Base-by-base conservation (phyloP, 257 asterid genomes). In the Echites panduratus region DNA sequence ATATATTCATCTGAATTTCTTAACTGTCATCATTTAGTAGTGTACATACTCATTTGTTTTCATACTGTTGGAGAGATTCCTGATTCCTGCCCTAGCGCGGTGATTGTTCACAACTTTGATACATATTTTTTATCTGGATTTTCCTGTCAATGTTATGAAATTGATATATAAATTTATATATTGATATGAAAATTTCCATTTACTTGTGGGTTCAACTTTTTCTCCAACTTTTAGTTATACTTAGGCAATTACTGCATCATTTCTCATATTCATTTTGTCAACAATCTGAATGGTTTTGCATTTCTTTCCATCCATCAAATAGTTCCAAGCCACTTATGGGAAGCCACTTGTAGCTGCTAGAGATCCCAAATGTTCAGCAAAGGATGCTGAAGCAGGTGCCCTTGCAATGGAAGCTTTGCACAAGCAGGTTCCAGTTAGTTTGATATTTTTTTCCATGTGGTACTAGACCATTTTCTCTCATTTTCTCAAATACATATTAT, bases 391-490 rank as follows among this genome's bases (percentile, higher is more conserved):
- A 85, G 97, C 90, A 62, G 98, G 99, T 79, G 88, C 85, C 52
- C 94, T 95, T 73, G 98, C 98, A 66, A 92, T 95, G 97, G 99
- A 95, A 88, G 99, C 99, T 78, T 84, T 95, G 88, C 99, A 95
- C 84, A 95, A 95, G 84, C 98, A 95, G 98, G 99, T 92, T 69
- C 63, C 44, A 50, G 67, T 70, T 45, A 26, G 38, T 52, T 61
- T 80, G 50, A 38, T 44, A 22, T n/a, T 16, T 20, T 61, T 17
- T 4, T 38, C 45, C n/a, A n/a, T 45, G 5, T 50, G 47, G 41
- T 29, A 26, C 62, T 49, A 13, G 62, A 35, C 62, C 19, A 48
- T 45, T 16, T 0, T 1, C 14, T 63, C 68, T 63, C 48, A n/a
- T 35, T 7, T 48, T 49, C 45, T 66, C 35, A 24, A 9, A 49